These are phyloP conservation scores for Lachnellula hyalina DNA, from an alignment of 2,329 filamentous ascomycete genomes.

Conservation along the genomic window DNA sequence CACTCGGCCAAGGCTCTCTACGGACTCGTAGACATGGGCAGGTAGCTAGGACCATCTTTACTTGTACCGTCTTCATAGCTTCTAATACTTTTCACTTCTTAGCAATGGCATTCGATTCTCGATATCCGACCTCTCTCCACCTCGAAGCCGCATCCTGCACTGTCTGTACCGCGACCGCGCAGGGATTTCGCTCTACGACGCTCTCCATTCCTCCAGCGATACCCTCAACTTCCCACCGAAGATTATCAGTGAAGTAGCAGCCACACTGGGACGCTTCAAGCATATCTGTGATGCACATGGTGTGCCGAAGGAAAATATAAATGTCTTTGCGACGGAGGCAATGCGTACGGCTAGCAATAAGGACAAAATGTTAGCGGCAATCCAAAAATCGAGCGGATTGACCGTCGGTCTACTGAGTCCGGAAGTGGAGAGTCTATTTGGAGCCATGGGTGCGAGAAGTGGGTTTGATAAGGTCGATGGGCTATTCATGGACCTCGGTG, in stretches of 20 bases:
- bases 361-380: conserved; percentile 58
- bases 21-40: conserved; percentile 33
- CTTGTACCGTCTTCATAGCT: background rate
- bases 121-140: conserved; percentile 72
- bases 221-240: conserved; percentile 41
- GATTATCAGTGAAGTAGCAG: conserved; percentile 62
- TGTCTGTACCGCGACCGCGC: conserved; percentile 75
- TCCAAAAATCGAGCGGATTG: conserved; percentile 60
- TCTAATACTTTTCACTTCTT: conserved; percentile 8
- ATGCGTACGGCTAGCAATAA: conserved; percentile 77
- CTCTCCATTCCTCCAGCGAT: conserved; percentile 49
- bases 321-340: conserved; percentile 82
- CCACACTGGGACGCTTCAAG: conserved; percentile 65
- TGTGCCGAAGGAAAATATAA: conserved; percentile 60
- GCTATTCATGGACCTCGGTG: conserved; percentile 81
- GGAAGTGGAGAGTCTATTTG: conserved; percentile 75
- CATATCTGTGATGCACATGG: conserved; percentile 63
- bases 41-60: conserved; percentile 19
- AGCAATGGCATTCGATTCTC: conserved; percentile 94
- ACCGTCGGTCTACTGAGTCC: conserved; percentile 69
- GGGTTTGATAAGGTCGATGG: conserved; percentile 66
- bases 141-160: conserved; percentile 64
- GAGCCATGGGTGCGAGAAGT: conserved; percentile 77
- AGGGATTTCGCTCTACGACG: conserved; percentile 82
- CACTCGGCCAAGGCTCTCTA: conserved; percentile 23